These are phyloP conservation scores for Kwoniella shivajii DNA, from an alignment of 1,284 basidiomycete species.

Conservation along the genomic window DNA sequence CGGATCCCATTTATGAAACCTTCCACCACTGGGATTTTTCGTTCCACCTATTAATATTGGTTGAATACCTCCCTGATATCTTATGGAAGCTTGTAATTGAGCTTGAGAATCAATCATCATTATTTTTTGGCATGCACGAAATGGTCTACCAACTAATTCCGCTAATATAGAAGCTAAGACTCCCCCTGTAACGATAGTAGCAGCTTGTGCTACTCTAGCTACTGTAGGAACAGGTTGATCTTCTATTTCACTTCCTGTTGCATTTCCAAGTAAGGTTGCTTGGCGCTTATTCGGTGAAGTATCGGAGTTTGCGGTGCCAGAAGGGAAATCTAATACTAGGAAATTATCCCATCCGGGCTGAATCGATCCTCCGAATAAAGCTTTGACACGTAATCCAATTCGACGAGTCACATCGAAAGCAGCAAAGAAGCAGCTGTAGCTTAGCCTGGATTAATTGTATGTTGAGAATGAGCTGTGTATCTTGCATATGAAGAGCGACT, in stretches of 20 bases:
- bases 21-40: not conserved
- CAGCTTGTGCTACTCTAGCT: conserved; percentile 50
- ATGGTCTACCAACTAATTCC: conserved; percentile 45
- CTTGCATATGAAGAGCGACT: not conserved
- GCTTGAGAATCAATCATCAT: conserved; percentile 18
- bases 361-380: conserved; percentile 33
- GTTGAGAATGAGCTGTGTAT: conserved; percentile 9
- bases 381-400: conserved; percentile 47
- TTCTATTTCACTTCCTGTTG: too few species aligned
- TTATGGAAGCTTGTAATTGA: not conserved
- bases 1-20: conserved; percentile 18
- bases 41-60: conserved; percentile 1
- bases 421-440: conserved; percentile 53
- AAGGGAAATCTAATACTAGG: conserved; percentile 21
- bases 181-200: conserved; percentile 50
- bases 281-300: conserved; percentile 6
- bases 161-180: conserved; percentile 45
- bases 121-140: conserved; percentile 40
- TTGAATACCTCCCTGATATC: not conserved
- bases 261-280: too few species aligned
- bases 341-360: conserved; percentile 27
- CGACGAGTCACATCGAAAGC: conserved; percentile 52
- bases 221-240: conserved; percentile 35
- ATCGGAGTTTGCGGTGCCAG: too few species aligned
- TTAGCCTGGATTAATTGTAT: conserved; percentile 24